A percentile compares a stretch with the other conserved stretches of the same genome.
Evolutionary conservation across 2,329 filamentous ascomycete species (phyloP).

Genomic region (Ustulina deusta): DNA sequence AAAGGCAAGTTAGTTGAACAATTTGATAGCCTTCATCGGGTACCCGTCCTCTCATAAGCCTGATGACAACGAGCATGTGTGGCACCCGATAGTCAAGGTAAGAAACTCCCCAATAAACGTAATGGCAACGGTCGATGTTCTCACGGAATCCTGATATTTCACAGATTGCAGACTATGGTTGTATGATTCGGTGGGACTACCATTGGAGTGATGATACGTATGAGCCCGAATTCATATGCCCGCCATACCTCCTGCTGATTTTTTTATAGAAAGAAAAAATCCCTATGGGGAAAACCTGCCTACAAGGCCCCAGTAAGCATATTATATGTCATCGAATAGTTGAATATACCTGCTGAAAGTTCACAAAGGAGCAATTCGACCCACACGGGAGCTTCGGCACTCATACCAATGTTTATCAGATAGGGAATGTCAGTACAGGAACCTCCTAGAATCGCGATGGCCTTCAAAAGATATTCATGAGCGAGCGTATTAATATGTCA

Average conservation of each 20-base stretch:
- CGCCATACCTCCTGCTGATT: background rate
- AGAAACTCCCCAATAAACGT: background rate
- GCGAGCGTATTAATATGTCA: background rate
- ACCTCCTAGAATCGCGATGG: background rate
- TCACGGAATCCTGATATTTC: background rate
- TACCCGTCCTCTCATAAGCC: background rate
- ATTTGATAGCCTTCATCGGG: slow-evolving; percentile 22
- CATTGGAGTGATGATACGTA: slow-evolving; percentile 6
- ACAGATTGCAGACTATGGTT: slow-evolving; percentile 38
- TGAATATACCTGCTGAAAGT: slow-evolving; percentile 6
- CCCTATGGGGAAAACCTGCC: slow-evolving; percentile 4
- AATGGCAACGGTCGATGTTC: background rate
- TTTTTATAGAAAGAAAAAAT: slow-evolving; percentile 15
- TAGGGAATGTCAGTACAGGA: slow-evolving; percentile 29
- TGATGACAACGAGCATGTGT: slow-evolving; percentile 1
- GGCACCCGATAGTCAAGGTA: slow-evolving; percentile 23
- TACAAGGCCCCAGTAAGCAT: slow-evolving; percentile 32
- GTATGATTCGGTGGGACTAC: slow-evolving; percentile 32
- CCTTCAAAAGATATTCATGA: background rate
- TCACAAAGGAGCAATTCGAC: slow-evolving; percentile 22
- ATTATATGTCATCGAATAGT: background rate
- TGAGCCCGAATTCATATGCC: background rate
- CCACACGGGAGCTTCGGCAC: background rate
- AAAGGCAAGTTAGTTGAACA: background rate
- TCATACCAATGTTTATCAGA: slow-evolving; percentile 32